These are phyloP conservation scores for Lactuca saligna DNA, from an alignment of 129 eudicot species.

Conservation along the genomic window DNA sequence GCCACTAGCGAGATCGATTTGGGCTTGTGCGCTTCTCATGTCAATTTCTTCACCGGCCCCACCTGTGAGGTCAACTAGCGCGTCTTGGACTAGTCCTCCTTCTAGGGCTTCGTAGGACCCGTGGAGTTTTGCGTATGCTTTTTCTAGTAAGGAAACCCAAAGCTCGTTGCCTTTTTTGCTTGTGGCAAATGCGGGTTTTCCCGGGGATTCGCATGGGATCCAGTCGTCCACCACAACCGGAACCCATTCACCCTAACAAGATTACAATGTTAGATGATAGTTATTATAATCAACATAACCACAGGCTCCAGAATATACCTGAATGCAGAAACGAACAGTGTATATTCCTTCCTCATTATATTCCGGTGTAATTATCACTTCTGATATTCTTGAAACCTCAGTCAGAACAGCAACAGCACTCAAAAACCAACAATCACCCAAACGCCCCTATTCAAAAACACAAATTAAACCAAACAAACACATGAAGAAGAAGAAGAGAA, in stretches of 20 bases:
- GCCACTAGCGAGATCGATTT: slow-evolving; percentile 98
- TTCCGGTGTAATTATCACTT: slow-evolving; percentile 93
- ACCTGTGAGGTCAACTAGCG: slow-evolving; percentile 99
- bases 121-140: slow-evolving; percentile 97
- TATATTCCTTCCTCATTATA: slow-evolving; percentile 97
- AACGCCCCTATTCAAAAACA: slow-evolving; percentile 59
- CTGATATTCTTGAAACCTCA: slow-evolving; percentile 85
- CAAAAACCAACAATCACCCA: slow-evolving; percentile 99
- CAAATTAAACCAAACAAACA: slow-evolving; percentile 7
- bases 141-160: slow-evolving; percentile 93
- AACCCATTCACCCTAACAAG: slow-evolving; percentile 94
- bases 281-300: background rate
- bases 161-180: slow-evolving; percentile 88
- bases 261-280: background rate
- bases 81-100: slow-evolving; percentile 99
- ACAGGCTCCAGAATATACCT: slow-evolving; percentile 41
- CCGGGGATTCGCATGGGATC: slow-evolving; percentile 98
- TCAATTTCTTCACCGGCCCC: slow-evolving; percentile 99
- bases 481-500: background rate
- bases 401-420: slow-evolving; percentile 99
- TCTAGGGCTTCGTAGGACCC: slow-evolving; percentile 98
- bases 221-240: slow-evolving; percentile 98
- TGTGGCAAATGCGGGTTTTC: slow-evolving; percentile 97
- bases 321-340: slow-evolving; percentile 98
- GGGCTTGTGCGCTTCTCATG: slow-evolving; percentile 98